Base-by-base conservation (phyloP, 108 stramenopile genomes). In the Conticribra guillardii region DNA sequence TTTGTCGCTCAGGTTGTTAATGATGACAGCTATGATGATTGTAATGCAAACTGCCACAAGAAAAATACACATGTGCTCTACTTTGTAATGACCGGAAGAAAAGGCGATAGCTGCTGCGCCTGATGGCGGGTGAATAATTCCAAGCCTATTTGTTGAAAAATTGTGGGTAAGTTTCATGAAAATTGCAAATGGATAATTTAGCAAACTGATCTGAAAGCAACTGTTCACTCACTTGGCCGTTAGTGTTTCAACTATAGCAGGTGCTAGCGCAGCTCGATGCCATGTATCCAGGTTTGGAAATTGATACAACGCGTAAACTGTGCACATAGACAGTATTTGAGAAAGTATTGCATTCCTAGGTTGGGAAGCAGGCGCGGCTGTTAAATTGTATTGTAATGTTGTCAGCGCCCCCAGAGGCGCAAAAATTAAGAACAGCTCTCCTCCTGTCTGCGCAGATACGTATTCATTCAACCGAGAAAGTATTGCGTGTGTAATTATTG, bases 341-440 rank as follows among this genome's bases (percentile, higher is more conserved):
- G 82, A 84, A 14, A 65, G 56, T 7, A 87, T 45, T 3, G 74
- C 74, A 68, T 74, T 83, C 21, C 87, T 60, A 11, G 87, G 87
- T 54, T 87, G 87, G 15, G 71, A 64, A 1, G 87, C 84, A 0
- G 87, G 87, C 28, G 87, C 87, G 44, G 84, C 72, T n/a, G 87
- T 83, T 17, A 87, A 41, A 31, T 74, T 73, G 49, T 76, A 87
- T 22, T 83, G 84, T 41, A 87, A 47, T 4, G 84, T 85, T 49
- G 84, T 82, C 4, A 87, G 44, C 1, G 86, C 86, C 0, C 83
- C 86, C 19, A 84, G 75, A 4, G 86, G 84, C 22, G 67, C 69
- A 8, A 71, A 18, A 1, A 71, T 28, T 1, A 68, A 17, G 5
- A 37, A 24, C 3, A 48, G 23, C n/a, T 62, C 5, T n/a, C 69